Base-by-base conservation (phyloP, 1,284 basidiomycete genomes). In the Leccinum brunneo-olivaceum region DNA sequence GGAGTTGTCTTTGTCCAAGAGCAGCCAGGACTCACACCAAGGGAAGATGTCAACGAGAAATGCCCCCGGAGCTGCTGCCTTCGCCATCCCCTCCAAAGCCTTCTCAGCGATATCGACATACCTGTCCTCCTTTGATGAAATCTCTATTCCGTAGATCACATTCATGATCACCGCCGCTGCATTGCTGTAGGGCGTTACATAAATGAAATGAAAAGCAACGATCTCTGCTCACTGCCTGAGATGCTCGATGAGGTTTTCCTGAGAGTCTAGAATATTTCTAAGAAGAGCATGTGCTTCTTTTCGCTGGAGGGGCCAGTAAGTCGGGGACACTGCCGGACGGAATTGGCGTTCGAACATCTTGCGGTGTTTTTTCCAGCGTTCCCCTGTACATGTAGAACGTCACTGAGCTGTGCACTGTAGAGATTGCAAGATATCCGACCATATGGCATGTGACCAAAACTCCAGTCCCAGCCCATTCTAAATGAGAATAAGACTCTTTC, bases 391-490 rank as follows among this genome's bases (percentile, higher is more conserved):
- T 24, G 15, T 4, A 21, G 6, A 25, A 23, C n/a, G 16, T 45
- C 16, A 45, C 0, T 27, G 12, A 34, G 29, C 8, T 12, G 9
- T 14, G 15, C n/a, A 4, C n/a, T 7, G 25, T 2, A 6, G 9
- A 18, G 12, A 46, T 12, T 16, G 10, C 4, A 47, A 30, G 2
- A 16, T 39, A 45, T 52, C 57, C 14, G 32, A 67, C 67, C 73
- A 30, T 76, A 76, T 5, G 61, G 68, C 72, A 75, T 75, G 44
- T 76, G 70, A 0, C 65, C 70, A 36, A 77, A 70, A 36, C 69
- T 70, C 64, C 71, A 76, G 16, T 71, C 66, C 70, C 71, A 76
- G 3, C 72, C 75, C 66, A 73, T 71, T 27, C 72, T 74, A 39
- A 21, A 34, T 3, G 11, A 25, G 24, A 5, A 25, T 61, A 20